phyloP scores from a whole-genome alignment of 2,329 filamentous ascomycete species.

The Dactylonectria macrodidyma region DNA sequence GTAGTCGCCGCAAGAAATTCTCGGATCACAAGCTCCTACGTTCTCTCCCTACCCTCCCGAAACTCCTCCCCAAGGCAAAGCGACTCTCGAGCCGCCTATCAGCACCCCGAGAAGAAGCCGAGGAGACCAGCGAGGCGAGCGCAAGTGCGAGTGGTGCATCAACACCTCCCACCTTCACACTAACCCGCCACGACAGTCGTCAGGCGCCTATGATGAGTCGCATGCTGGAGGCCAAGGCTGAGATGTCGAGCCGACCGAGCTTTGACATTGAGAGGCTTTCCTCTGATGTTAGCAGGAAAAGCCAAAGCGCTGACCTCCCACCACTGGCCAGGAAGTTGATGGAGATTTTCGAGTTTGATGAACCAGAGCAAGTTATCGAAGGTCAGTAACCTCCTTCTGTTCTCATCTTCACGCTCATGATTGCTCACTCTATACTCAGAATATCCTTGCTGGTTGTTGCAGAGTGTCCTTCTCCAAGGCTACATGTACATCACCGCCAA shows the following conservation, averaged over 20 bases:
- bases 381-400: constrained; percentile 60
- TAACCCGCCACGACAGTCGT: constrained; percentile 54
- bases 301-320: constrained; percentile 61
- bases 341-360: constrained; percentile 88
- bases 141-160: constrained; percentile 45
- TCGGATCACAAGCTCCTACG: constrained; percentile 77
- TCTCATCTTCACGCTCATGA: not conserved
- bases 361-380: constrained; percentile 86
- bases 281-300: constrained; percentile 55
- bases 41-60: constrained; percentile 74
- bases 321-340: constrained; percentile 80
- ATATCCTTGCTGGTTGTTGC: constrained; percentile 93
- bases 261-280: constrained; percentile 67
- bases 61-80: constrained; percentile 60
- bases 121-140: constrained; percentile 48
- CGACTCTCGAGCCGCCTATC: constrained; percentile 59
- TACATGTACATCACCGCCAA: constrained; percentile 96
- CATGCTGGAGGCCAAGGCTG: constrained; percentile 80
- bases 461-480: constrained; percentile 92
- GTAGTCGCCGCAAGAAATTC: constrained; percentile 69
- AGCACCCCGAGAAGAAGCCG: constrained; percentile 54
- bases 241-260: constrained; percentile 72
- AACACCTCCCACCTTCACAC: constrained; percentile 42
- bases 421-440: constrained; percentile 65
- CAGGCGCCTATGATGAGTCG: constrained; percentile 82